Base-by-base conservation (phyloP, 176 grass and related monocot species). In the Bromus sterilis region DNA sequence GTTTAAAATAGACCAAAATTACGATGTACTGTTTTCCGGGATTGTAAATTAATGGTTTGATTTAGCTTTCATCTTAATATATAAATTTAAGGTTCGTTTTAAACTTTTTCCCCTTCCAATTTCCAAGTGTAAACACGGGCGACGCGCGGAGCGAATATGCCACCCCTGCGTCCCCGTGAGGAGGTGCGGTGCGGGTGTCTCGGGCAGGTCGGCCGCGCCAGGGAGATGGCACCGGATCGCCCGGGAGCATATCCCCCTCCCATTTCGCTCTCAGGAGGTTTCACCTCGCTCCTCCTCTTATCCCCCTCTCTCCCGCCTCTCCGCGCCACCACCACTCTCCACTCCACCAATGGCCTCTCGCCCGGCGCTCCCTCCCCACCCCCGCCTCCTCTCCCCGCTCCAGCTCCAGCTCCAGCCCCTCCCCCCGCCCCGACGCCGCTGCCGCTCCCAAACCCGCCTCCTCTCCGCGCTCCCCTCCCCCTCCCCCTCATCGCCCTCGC, bases 381-480 rank as follows among this genome's bases (percentile, higher is more conserved):
- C 31, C 78, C 46, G 48, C 46, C 77, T 66, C 33, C 75, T 82
- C 78, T 21, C 78, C 7, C 25, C 65, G 64, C 69, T 46, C 53
- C 48, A 53, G 48, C 69, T 46, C 53, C 48, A 53, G 48, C 59
- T 60, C 56, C 74, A 71, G 46, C 53, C 61, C 6, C 66, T 58
- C 32, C 57, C 34, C 46, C 61, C 75, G 31, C 63, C 59, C 10
- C 43, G 61, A 24, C 81, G 85, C 9, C 77, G 81, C 9, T 74
- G 81, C 44, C 75, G 82, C 20, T 33, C 39, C 0, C 82, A 64
- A 9, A 36, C 57, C 28, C 66, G 67, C 32, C 12, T 86, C 65
- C 75, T 81, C 78, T 76, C 83, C 63, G 34, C 85, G 55, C 77
- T 87, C 69, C 66, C 85, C 34, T 85, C 86, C 13, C 74, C 86